A percentile compares a stretch with the other conserved stretches of the same genome.
Conservation (phyloP, 2,329 filamentous ascomycete species). For the Claviceps digitariae region DNA sequence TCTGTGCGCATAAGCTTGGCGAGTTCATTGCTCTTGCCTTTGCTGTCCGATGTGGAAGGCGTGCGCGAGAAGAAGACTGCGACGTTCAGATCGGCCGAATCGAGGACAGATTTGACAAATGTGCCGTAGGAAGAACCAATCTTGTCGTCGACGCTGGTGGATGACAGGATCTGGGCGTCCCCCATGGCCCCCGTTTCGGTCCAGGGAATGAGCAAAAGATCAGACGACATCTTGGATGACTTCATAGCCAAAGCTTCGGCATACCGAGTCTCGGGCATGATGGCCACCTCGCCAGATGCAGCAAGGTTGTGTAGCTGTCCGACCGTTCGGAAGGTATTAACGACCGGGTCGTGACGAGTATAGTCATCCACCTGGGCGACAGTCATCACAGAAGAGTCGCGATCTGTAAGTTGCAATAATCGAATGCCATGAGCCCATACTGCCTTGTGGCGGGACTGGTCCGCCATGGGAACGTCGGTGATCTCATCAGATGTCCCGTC, state of each 20-base stretch:
- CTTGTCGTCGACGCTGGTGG: constrained; percentile 20
- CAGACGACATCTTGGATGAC: constrained; percentile 54
- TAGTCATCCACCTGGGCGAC: constrained; percentile 71
- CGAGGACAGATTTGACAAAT: constrained; percentile 59
- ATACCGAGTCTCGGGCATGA: constrained; percentile 66
- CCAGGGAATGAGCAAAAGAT: constrained; percentile 79
- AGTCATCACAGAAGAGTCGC: constrained; percentile 90
- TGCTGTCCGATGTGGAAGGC: constrained; percentile 26
- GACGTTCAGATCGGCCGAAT: constrained; percentile 52
- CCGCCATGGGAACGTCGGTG: constrained; percentile 2
- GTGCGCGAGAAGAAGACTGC: constrained; percentile 67
- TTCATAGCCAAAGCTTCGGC: constrained; percentile 62
- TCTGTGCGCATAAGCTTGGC: constrained; percentile 33
- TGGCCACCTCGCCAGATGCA: constrained; percentile 66
- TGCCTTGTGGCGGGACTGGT: constrained; percentile 1
- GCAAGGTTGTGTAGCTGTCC: constrained; percentile 73
- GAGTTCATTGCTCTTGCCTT: constrained; percentile 17
- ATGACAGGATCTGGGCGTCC: constrained; percentile 33
- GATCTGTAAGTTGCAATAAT: constrained; percentile 75
- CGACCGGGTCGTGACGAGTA: constrained; percentile 62
- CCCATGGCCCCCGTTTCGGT: constrained; percentile 65
- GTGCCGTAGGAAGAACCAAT: constrained; percentile 44
- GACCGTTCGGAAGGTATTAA: constrained; percentile 84
- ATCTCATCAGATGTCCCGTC: constrained; percentile 8
- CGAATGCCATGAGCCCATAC: constrained; percentile 73